Percentiles rank a stretch among this genome's conserved stretches.
Evolutionary conservation across 768 basidiomycete genomes (phyloP).

Genomic region (Suillus ampliporus): DNA sequence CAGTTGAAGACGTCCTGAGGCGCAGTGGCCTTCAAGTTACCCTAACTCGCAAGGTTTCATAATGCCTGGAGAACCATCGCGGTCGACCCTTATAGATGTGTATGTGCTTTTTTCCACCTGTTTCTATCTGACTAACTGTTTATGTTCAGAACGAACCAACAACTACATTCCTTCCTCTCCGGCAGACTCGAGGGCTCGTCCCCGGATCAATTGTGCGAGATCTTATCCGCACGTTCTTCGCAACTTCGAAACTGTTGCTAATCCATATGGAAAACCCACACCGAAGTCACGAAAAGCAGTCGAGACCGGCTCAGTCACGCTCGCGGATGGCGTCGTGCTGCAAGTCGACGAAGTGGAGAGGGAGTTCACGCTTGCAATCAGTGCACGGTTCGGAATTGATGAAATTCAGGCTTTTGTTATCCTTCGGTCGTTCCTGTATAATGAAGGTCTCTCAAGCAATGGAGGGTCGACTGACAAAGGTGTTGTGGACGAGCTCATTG

Average conservation of each 20-base stretch:
- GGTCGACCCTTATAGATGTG: conserved; percentile 78
- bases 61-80: conserved; percentile 54
- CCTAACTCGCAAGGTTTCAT: conserved; percentile 13
- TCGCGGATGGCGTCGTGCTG: conserved; percentile 68
- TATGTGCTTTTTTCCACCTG: conserved; percentile 26
- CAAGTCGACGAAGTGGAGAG: conserved; percentile 73
- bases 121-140: conserved; percentile 5
- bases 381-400: conserved; percentile 75
- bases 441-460: conserved; percentile 67
- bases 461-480: conserved; percentile 50
- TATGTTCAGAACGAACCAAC: conserved; percentile 60
- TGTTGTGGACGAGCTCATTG: conserved; percentile 59
- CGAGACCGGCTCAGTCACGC: conserved; percentile 67
- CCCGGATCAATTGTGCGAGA: conserved; percentile 61
- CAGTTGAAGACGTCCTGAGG: no score
- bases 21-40: conserved; percentile 11
- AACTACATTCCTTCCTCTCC: conserved; percentile 63
- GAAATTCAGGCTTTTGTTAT: conserved; percentile 79
- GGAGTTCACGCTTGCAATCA: conserved; percentile 73
- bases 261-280: conserved; percentile 74
- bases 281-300: conserved; percentile 69
- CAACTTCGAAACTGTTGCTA: conserved; percentile 62
- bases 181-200: conserved; percentile 64
- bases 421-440: conserved; percentile 78
- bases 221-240: conserved; percentile 59